phyloP scores from a whole-genome alignment of 2,329 filamentous ascomycete species.

The Myriangium duriaei region DNA sequence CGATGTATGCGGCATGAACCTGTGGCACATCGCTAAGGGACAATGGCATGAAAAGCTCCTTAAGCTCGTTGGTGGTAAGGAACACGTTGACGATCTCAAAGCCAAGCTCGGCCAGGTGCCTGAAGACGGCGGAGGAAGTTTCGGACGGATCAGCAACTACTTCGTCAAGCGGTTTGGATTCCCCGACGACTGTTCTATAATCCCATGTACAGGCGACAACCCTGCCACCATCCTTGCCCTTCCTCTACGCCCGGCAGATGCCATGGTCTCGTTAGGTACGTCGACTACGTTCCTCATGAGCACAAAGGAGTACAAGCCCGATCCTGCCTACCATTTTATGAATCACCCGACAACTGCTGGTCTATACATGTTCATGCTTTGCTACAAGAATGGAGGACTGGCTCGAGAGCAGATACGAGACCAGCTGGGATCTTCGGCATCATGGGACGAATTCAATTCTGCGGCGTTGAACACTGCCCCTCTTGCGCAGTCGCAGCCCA shows the following conservation, averaged over 20 bases:
- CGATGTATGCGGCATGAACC: conserved; percentile 92
- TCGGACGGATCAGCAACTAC: conserved; percentile 67
- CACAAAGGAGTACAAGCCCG: conserved; percentile 78
- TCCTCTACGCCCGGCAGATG: conserved; percentile 74
- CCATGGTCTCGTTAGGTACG: conserved; percentile 88
- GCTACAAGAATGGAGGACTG: conserved; percentile 95
- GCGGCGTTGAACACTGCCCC: conserved; percentile 55
- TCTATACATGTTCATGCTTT: conserved; percentile 99
- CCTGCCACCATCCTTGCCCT: conserved; percentile 87
- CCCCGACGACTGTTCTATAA: conserved; percentile 57
- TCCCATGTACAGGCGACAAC: conserved; percentile 91
- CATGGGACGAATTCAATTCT: conserved; percentile 73
- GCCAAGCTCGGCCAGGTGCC: conserved; percentile 69
- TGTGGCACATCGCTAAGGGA: conserved; percentile 76
- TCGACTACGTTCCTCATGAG: conserved; percentile 97
- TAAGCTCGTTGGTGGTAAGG: conserved; percentile 56
- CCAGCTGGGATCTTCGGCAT: conserved; percentile 47
- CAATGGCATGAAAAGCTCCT: conserved; percentile 66
- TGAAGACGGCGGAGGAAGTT: conserved; percentile 64
- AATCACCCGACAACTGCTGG: conserved; percentile 86
- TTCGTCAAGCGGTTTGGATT: conserved; percentile 73
- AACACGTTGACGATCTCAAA: conserved; percentile 52
- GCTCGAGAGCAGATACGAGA: conserved; percentile 86
- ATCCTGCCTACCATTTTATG: conserved; percentile 92
- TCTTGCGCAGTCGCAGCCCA: conserved; percentile 46